phyloP scores from a whole-genome alignment of 2,329 filamentous ascomycete species.

The Phyllosticta citrichinensis region DNA sequence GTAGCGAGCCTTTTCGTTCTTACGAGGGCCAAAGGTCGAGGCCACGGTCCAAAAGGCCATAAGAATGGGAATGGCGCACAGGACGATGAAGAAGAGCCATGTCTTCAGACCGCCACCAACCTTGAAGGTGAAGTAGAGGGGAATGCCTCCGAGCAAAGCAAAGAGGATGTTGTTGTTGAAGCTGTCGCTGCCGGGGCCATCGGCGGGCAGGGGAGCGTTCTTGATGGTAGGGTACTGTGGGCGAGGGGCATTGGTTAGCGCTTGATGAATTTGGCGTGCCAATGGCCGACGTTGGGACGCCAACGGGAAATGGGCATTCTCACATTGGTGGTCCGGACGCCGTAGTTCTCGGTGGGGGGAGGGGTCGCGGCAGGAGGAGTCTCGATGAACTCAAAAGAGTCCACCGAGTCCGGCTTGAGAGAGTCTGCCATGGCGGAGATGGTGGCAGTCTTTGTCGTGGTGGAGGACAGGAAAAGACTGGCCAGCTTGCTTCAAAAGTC shows the following conservation, averaged over 20 bases:
- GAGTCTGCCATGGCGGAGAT: constrained; percentile 21
- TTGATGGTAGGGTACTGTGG: constrained; percentile 75
- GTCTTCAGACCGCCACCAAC: constrained; percentile 80
- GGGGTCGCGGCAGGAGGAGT: constrained; percentile 48
- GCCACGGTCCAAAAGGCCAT: constrained; percentile 70
- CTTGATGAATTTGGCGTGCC: constrained; percentile 14
- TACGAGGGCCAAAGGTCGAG: constrained; percentile 74
- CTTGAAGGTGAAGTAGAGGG: constrained; percentile 73
- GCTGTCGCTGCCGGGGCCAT: constrained; percentile 69
- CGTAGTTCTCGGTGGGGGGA: constrained; percentile 44
- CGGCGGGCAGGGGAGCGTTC: constrained; percentile 87
- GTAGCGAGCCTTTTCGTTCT: constrained; percentile 82
- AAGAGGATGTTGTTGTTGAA: constrained; percentile 80
- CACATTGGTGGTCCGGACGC: constrained; percentile 53
- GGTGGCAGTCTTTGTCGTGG: not conserved
- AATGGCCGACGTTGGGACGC: constrained; percentile 20
- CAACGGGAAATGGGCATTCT: constrained; percentile 17
- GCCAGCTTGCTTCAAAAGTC: constrained; percentile 26
- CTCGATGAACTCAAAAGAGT: constrained; percentile 56
- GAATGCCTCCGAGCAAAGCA: constrained; percentile 58
- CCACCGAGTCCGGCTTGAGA: constrained; percentile 33
- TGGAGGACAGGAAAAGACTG: not conserved
- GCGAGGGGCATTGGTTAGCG: constrained; percentile 18
- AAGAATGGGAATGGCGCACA: constrained; percentile 71
- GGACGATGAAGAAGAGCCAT: constrained; percentile 71